Conservation (phyloP, 192 early-diverging fungal genomes). For the Rhizophlyctis rosea region DNA sequence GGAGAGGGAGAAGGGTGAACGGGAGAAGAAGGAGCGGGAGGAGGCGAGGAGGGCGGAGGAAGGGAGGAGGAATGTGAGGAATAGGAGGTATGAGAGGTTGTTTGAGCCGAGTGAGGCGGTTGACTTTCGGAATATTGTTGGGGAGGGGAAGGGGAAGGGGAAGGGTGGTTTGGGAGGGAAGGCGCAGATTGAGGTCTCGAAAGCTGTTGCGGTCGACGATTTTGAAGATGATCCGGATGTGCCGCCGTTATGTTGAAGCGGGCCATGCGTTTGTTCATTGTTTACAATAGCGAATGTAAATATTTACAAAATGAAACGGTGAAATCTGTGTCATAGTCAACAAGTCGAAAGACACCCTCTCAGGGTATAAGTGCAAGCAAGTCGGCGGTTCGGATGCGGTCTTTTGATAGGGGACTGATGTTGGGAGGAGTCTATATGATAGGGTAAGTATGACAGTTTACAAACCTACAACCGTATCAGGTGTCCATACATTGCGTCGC, state of each 20-base stretch:
- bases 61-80: conserved; percentile 3
- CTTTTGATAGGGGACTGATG: too few species aligned
- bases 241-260: conserved; percentile 47
- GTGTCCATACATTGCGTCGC: too few species aligned
- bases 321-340: too few species aligned
- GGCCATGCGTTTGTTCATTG: too few species aligned
- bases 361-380: too few species aligned
- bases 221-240: conserved; percentile 58
- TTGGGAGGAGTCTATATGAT: too few species aligned
- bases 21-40: not conserved
- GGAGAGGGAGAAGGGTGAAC: conserved; percentile 7
- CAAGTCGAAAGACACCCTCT: too few species aligned
- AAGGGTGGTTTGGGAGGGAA: not conserved
- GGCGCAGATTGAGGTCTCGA: conserved; percentile 21
- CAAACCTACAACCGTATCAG: too few species aligned
- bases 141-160: conserved; percentile 6
- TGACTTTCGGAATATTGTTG: conserved; percentile 25
- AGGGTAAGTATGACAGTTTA: too few species aligned
- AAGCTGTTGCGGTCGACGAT: conserved; percentile 14
- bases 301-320: too few species aligned
- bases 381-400: too few species aligned
- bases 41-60: conserved; percentile 1
- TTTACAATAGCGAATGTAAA: too few species aligned
- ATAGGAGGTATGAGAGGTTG: conserved; percentile 17
- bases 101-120: conserved; percentile 7